These are phyloP conservation scores for Sindora glabra DNA, from an alignment of 306 rosid genomes.

Conservation along the genomic window DNA sequence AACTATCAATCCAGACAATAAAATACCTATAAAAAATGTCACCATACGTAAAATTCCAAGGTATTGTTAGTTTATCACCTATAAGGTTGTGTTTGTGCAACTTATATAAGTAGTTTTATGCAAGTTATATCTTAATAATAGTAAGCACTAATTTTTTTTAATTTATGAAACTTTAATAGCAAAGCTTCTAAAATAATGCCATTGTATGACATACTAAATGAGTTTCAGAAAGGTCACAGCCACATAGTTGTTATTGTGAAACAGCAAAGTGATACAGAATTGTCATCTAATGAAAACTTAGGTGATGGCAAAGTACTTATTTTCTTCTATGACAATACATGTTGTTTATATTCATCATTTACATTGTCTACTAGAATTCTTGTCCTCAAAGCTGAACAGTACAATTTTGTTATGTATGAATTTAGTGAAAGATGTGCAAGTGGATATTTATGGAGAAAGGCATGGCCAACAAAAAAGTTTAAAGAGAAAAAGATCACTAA, in stretches of 20 bases:
- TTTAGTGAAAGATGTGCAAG: slow-evolving; percentile 50
- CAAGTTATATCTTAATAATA: background rate
- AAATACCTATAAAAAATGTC: slow-evolving; percentile 66
- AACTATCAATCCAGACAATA: slow-evolving; percentile 72
- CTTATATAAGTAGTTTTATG: too few species aligned
- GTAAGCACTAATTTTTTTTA: too few species aligned
- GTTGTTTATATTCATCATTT: background rate
- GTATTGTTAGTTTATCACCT: too few species aligned
- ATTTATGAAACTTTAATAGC: too few species aligned
- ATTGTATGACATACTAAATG: slow-evolving; percentile 86
- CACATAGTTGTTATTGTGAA: slow-evolving; percentile 89
- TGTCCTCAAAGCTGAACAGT: slow-evolving; percentile 14
- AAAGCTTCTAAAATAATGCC: slow-evolving; percentile 85
- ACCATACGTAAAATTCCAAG: slow-evolving; percentile 89
- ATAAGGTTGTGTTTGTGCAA: too few species aligned
- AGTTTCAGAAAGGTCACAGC: slow-evolving; percentile 98
- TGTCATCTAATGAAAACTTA: slow-evolving; percentile 18
- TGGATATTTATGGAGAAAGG: slow-evolving; percentile 66
- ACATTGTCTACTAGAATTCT: background rate
- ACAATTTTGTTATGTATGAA: too few species aligned
- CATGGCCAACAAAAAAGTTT: slow-evolving; percentile 43
- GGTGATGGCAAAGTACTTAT: slow-evolving; percentile 42
- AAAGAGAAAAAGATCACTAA: slow-evolving; percentile 60
- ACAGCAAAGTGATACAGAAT: slow-evolving; percentile 25
- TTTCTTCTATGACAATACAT: too few species aligned